Conservation (phyloP, 2,329 filamentous ascomycete genomes). For the Penicillium hordei region DNA sequence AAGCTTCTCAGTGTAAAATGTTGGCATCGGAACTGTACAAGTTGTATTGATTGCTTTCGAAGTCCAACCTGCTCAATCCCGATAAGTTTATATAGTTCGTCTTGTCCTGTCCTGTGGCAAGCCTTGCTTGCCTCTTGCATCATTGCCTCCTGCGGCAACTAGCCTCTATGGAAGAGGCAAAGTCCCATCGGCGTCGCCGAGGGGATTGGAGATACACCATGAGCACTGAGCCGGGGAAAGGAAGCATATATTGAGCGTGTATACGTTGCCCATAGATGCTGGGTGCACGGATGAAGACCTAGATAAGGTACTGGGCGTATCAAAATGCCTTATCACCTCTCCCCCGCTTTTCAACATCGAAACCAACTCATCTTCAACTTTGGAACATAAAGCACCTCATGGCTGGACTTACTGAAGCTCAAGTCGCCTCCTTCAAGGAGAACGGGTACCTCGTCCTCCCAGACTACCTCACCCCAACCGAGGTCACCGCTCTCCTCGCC, state of each 20-base stretch:
- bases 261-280: background rate
- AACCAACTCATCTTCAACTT: slow-evolving; percentile 1
- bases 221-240: background rate
- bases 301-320: slow-evolving; percentile 14
- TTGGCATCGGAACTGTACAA: background rate
- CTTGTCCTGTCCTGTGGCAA: slow-evolving; percentile 6
- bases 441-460: slow-evolving; percentile 92
- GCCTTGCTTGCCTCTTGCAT: slow-evolving; percentile 8
- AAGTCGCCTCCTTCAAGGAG: slow-evolving; percentile 69
- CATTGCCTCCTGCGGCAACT: slow-evolving; percentile 7
- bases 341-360: slow-evolving; percentile 21
- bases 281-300: background rate
- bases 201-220: background rate
- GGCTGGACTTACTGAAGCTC: slow-evolving; percentile 66
- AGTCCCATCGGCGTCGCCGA: background rate
- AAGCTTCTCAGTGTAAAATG: background rate
- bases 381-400: slow-evolving; percentile 9
- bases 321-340: slow-evolving; percentile 21
- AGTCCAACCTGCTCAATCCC: background rate
- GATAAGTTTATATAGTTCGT: slow-evolving; percentile 4
- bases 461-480: slow-evolving; percentile 66
- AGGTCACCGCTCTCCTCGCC: slow-evolving; percentile 66
- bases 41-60: background rate
- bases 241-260: background rate
- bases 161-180: slow-evolving; percentile 6